Evolutionary conservation across 305 asterid genomes (phyloP).

Genomic region (Fraxinus nigra): DNA sequence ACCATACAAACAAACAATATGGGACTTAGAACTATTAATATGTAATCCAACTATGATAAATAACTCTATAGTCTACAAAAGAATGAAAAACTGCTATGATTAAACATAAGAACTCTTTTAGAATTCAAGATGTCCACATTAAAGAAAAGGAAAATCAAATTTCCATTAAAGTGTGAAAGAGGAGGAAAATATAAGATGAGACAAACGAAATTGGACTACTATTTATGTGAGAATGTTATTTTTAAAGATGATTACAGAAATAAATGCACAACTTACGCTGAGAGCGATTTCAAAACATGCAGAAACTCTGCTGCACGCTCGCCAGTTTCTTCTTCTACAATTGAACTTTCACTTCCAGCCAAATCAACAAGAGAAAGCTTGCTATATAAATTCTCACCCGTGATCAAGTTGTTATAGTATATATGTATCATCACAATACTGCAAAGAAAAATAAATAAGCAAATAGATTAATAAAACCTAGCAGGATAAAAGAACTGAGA

Average conservation of each 20-base stretch:
- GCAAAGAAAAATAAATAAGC: slow-evolving; percentile 28
- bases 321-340: slow-evolving; percentile 65
- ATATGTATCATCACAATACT: slow-evolving; percentile 86
- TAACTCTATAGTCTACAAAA: slow-evolving; percentile 4
- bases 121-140: slow-evolving; percentile 14
- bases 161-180: background rate
- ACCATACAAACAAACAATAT: slow-evolving; percentile 8
- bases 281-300: slow-evolving; percentile 90
- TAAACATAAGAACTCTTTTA: slow-evolving; percentile 14
- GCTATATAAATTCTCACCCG: slow-evolving; percentile 84
- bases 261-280: slow-evolving; percentile 67
- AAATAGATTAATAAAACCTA: slow-evolving; percentile 10
- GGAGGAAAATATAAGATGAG: background rate
- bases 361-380: slow-evolving; percentile 92
- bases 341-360: slow-evolving; percentile 81
- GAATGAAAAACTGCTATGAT: slow-evolving; percentile 1
- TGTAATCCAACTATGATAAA: background rate
- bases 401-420: slow-evolving; percentile 80
- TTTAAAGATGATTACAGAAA: slow-evolving; percentile 10
- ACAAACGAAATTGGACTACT: background rate
- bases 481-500: slow-evolving; percentile 10
- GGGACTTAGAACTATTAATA: background rate
- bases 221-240: background rate
- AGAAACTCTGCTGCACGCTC: slow-evolving; percentile 79
- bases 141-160: slow-evolving; percentile 19